Evolutionary conservation across 495 filamentous ascomycete species (phyloP).

Genomic region (Parmelia sp.): DNA sequence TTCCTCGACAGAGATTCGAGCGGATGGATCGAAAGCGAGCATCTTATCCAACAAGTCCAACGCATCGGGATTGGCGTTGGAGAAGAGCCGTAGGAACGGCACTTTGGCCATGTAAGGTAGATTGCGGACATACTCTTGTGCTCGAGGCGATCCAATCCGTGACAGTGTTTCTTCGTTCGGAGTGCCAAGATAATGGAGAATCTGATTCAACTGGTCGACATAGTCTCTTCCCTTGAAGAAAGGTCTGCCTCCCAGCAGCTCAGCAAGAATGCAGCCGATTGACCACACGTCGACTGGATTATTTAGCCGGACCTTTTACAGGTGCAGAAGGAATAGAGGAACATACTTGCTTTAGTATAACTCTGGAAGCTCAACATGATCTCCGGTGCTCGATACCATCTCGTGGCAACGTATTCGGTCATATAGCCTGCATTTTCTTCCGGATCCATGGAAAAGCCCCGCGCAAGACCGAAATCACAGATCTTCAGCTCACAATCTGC

Average conservation of each 20-base stretch:
- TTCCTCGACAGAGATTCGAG: constrained; percentile 84
- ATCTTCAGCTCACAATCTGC: constrained; percentile 99
- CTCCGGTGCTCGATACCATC: constrained; percentile 98
- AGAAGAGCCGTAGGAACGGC: constrained; percentile 80
- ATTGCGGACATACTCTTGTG: constrained; percentile 98
- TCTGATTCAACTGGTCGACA: constrained; percentile 98
- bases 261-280: constrained; percentile 94
- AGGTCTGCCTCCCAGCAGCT: constrained; percentile 89
- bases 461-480: constrained; percentile 93
- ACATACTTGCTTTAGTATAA: constrained; percentile 98
- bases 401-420: constrained; percentile 98
- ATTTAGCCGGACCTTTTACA: not conserved
- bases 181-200: constrained; percentile 94
- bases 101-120: constrained; percentile 94
- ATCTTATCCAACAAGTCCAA: constrained; percentile 91
- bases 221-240: constrained; percentile 99
- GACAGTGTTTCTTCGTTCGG: constrained; percentile 91
- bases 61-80: constrained; percentile 91
- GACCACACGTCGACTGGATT: constrained; percentile 94
- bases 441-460: constrained; percentile 92
- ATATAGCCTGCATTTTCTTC: constrained; percentile 99
- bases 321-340: not conserved
- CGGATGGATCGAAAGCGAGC: constrained; percentile 92
- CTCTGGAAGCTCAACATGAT: constrained; percentile 99
- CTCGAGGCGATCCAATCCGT: constrained; percentile 90